Base-by-base conservation (phyloP, 176 grass and related monocot genomes). In the Oryza glumipatula region DNA sequence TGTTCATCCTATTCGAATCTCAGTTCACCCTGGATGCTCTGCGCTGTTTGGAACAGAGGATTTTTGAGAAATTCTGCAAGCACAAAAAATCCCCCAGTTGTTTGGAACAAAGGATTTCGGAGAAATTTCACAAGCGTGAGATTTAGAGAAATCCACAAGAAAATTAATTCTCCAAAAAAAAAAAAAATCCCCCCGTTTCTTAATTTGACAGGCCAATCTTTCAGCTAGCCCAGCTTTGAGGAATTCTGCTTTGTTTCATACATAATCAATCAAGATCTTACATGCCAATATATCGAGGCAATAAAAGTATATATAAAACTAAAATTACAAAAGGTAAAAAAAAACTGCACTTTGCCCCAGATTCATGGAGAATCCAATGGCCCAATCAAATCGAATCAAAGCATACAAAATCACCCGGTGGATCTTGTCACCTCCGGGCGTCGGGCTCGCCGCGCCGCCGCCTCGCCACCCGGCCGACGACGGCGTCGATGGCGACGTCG, bases 401-500 rank as follows among this genome's bases (percentile, higher is more conserved):
- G 22, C 7, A 21, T 23, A 23, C 58, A 63, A 8, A 0, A 23
- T 63, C n/a, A 58, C 54, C 54, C 21, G 15, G 17, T 56, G 51
- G 48, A 9, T 58, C 17, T 19, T 58, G 4, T 66, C 63, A 83
- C 11, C 48, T 7, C 56, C 26, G 6, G 70, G 24, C 58, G 28
- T 14, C 71, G 7, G 58, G 39, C 81, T 73, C 41, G 70, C 48
- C 65, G 11, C 80, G 80, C 41, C 80, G 86, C 67, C 73, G 52
- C 26, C 35, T 65, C 6, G 41, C 73, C 66, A 89, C 87, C 6
- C 80, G 71, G 30, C 80, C 76, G 28, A 91, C 73, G 61, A 93
- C 77, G n/a, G 80, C 90, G 69, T 88, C 75, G 19, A 93, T 7
- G 3, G 94, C 67, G 54, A 95, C 30, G 44, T 93, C 91, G 68